phyloP scores from a whole-genome alignment of 768 basidiomycete genomes.

The Pulveroboletus ravenelii region DNA sequence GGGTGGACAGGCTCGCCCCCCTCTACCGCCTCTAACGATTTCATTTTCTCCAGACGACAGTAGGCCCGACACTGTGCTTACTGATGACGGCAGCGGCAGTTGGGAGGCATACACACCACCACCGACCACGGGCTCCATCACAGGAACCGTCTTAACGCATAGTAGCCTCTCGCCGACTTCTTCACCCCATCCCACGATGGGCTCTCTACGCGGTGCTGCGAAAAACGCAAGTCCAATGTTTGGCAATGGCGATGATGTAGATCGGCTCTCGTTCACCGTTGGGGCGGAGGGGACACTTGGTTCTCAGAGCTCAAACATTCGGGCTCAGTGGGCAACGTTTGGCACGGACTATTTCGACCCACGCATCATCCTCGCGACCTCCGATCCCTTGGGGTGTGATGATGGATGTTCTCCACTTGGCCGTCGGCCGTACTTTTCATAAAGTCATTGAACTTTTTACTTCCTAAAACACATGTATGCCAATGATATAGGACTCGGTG shows the following conservation, averaged over 20 bases:
- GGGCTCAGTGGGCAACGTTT: slow-evolving; percentile 30
- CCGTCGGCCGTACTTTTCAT: slow-evolving; percentile 33
- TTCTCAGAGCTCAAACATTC: slow-evolving; percentile 10
- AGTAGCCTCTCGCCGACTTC: slow-evolving; percentile 31
- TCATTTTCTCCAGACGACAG: slow-evolving; percentile 44
- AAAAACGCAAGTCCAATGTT: slow-evolving; percentile 38
- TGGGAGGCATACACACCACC: slow-evolving; percentile 66
- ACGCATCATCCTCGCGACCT: slow-evolving; percentile 29
- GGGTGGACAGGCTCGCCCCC: slow-evolving; percentile 40
- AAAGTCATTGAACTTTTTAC: slow-evolving; percentile 1
- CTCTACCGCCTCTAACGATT: slow-evolving; percentile 42
- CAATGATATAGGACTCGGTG: slow-evolving; percentile 9
- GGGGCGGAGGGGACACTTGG: slow-evolving; percentile 16
- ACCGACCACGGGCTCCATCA: slow-evolving; percentile 48
- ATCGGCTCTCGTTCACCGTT: slow-evolving; percentile 47
- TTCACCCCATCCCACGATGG: slow-evolving; percentile 16
- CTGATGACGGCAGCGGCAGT: slow-evolving; percentile 45
- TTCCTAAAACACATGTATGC: slow-evolving; percentile 1
- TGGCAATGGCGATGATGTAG: slow-evolving; percentile 42
- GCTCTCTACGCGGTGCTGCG: slow-evolving; percentile 38
- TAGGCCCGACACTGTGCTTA: slow-evolving; percentile 47
- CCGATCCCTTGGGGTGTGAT: slow-evolving; percentile 31
- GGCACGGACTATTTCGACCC: slow-evolving; percentile 25
- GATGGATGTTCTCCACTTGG: slow-evolving; percentile 43
- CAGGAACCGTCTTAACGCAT: slow-evolving; percentile 42